phyloP scores from a whole-genome alignment of 1,284 basidiomycete genomes.

The Sporisorium sorghi region DNA sequence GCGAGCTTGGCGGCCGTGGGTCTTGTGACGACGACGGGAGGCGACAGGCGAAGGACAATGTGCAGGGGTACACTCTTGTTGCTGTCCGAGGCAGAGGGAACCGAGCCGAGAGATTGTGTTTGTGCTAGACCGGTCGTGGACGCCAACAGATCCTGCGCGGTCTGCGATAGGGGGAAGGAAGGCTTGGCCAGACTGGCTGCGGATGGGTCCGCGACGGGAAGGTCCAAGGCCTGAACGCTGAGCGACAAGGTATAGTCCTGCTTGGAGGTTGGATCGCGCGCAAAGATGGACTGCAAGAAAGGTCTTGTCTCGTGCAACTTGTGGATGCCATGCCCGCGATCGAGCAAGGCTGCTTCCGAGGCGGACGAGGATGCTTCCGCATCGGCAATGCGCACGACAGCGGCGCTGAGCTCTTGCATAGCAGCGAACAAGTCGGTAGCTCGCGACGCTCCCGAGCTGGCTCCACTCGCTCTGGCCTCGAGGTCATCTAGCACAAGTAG shows the following conservation, averaged over 20 bases:
- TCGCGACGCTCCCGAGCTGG: slow-evolving; percentile 11
- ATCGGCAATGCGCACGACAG: slow-evolving; percentile 14
- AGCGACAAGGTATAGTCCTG: slow-evolving; percentile 37
- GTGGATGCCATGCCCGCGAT: slow-evolving; percentile 40
- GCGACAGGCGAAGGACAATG: slow-evolving; percentile 33
- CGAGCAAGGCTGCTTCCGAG: slow-evolving; percentile 13
- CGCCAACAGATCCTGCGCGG: slow-evolving; percentile 19
- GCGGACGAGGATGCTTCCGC: slow-evolving; percentile 22
- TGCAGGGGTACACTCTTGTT: slow-evolving; percentile 28
- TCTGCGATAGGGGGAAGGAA: slow-evolving; percentile 27
- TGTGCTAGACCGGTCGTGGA: slow-evolving; percentile 6
- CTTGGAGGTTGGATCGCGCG: slow-evolving; percentile 21
- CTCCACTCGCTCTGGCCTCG: slow-evolving; percentile 28
- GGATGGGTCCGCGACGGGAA: slow-evolving; percentile 20
- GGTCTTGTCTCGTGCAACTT: slow-evolving; percentile 24
- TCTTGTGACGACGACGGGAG: slow-evolving; percentile 44
- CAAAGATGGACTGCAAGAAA: slow-evolving; percentile 36
- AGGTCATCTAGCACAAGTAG: slow-evolving; percentile 32
- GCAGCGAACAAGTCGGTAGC: slow-evolving; percentile 35
- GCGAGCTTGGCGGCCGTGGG: slow-evolving; percentile 48
- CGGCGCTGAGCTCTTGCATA: slow-evolving; percentile 35
- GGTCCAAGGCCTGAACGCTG: slow-evolving; percentile 30
- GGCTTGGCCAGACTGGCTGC: slow-evolving; percentile 1
- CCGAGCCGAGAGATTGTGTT: slow-evolving; percentile 15
- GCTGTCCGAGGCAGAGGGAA: slow-evolving; percentile 12